Percentiles rank a stretch among this genome's conserved stretches.
Evolutionary conservation across 805 yeast species (phyloP).

Genomic region (Candida caryicola): DNA sequence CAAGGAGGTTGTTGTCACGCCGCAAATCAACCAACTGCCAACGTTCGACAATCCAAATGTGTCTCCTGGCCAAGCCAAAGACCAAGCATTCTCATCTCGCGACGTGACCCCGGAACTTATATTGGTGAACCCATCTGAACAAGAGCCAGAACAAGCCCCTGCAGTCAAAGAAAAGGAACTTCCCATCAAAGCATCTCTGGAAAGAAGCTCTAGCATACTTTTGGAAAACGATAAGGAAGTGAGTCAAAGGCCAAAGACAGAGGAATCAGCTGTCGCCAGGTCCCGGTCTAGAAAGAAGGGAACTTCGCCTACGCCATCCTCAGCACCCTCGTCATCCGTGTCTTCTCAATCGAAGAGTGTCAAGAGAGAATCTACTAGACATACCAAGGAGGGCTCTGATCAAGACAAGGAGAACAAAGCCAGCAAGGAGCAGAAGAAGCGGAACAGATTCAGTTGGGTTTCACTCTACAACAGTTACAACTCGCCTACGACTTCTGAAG

Average conservation of each 20-base stretch:
- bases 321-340: background rate
- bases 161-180: constrained; percentile 2
- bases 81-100: constrained; percentile 1
- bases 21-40: constrained; percentile 32
- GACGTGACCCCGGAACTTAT: constrained; percentile 5
- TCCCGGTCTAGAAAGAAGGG: constrained; percentile 2
- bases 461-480: constrained; percentile 41
- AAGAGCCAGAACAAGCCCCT: background rate
- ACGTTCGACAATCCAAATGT: constrained; percentile 19
- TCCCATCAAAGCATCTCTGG: constrained; percentile 1
- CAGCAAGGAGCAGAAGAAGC: constrained; percentile 26
- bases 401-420: constrained; percentile 28
- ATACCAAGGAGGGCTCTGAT: background rate
- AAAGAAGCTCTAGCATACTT: constrained; percentile 7
- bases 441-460: constrained; percentile 42
- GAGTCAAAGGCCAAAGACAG: background rate
- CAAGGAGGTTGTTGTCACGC: constrained; percentile 16
- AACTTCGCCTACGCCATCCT: background rate
- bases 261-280: constrained; percentile 2
- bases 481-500: constrained; percentile 6
- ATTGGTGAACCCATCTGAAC: background rate
- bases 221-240: background rate
- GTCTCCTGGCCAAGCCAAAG: constrained; percentile 5
- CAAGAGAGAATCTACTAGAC: background rate
- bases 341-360: background rate